Conservation (phyloP, 192 early-diverging fungal species). For the Spizellomyces punctatus region DNA sequence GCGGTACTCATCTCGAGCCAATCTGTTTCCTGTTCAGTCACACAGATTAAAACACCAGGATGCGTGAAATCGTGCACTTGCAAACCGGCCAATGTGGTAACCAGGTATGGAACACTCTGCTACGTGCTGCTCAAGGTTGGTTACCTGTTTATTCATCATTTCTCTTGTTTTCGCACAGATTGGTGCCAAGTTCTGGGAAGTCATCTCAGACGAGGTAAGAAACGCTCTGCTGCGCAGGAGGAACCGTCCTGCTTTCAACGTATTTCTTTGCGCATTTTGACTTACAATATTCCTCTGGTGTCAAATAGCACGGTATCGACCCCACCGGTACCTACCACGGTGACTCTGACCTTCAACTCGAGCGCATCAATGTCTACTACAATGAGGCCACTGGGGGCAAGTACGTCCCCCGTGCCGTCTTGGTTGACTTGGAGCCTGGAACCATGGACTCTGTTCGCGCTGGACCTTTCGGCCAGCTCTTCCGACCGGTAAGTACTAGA, state of each 20-base stretch:
- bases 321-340: constrained; percentile 82
- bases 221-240: neutral
- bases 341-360: constrained; percentile 85
- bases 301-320: constrained; percentile 74
- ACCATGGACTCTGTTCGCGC: constrained; percentile 89
- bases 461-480: constrained; percentile 84
- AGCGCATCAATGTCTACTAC: constrained; percentile 98
- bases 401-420: constrained; percentile 79
- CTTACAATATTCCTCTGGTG: too few species aligned
- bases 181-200: constrained; percentile 95
- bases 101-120: constrained; percentile 57
- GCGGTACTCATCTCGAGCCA: too few species aligned
- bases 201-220: constrained; percentile 75
- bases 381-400: constrained; percentile 78
- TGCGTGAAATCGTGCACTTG: constrained; percentile 90
- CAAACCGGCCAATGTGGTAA: constrained; percentile 96
- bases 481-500: constrained; percentile 76
- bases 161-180: constrained; percentile 41
- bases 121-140: neutral
- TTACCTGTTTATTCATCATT: neutral
- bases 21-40: too few species aligned
- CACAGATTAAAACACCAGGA: constrained; percentile 12
- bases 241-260: too few species aligned
- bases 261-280: too few species aligned
- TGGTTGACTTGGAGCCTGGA: constrained; percentile 96